These are phyloP conservation scores for Picea mariana DNA, from an alignment of 83 land plant genomes.

Conservation along the genomic window DNA sequence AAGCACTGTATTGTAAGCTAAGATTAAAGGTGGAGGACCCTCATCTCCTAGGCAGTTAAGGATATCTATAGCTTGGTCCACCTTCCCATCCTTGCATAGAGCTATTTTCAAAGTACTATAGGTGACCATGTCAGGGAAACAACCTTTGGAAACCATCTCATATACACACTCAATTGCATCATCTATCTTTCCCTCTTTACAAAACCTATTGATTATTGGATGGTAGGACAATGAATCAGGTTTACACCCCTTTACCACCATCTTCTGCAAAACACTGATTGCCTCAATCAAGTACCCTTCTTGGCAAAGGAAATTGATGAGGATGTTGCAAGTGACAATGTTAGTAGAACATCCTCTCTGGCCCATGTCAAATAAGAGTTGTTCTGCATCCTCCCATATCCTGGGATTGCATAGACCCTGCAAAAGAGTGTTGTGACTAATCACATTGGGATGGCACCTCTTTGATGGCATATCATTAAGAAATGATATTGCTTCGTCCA, in stretches of 20 bases:
- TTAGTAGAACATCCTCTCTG: conserved; percentile 46
- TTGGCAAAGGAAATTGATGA: conserved; percentile 13
- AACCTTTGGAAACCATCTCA: conserved; percentile 44
- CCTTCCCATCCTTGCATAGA: conserved; percentile 16
- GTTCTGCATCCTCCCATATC: conserved; percentile 62
- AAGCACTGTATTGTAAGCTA: conserved; percentile 14
- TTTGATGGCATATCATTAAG: conserved; percentile 34
- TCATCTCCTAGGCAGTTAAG: not conserved
- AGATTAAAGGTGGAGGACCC: not conserved
- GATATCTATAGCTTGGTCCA: conserved; percentile 9
- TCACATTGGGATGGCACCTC: conserved; percentile 58
- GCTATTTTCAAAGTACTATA: conserved; percentile 9
- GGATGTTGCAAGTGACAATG: conserved; percentile 37
- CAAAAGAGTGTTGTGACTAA: conserved; percentile 42
- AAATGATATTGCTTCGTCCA: conserved; percentile 50
- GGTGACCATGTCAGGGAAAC: conserved; percentile 16
- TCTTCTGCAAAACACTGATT: not conserved
- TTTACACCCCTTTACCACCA: not conserved
- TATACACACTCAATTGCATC: conserved; percentile 52
- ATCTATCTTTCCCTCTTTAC: conserved; percentile 57
- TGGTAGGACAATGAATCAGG: conserved; percentile 41
- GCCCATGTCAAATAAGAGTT: conserved; percentile 43
- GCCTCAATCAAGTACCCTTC: not conserved
- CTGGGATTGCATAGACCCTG: conserved; percentile 52
- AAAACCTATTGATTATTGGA: conserved; percentile 53